Percentiles rank a stretch among this genome's conserved stretches.
phyloP scores from a whole-genome alignment of 495 filamentous ascomycete species.

The Daldinia decipiens region DNA sequence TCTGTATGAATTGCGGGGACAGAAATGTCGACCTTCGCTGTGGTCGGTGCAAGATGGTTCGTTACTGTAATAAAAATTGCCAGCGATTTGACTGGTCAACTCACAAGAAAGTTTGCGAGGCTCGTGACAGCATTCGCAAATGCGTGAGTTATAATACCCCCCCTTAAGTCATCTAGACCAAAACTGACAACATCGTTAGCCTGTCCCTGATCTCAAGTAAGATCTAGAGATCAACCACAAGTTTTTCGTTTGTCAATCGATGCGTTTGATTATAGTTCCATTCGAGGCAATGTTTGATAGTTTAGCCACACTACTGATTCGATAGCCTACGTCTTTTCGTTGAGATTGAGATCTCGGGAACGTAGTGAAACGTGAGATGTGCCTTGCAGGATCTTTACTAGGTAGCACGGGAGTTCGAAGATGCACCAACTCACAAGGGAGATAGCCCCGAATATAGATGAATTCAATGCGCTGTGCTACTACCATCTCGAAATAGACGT shows the following conservation, averaged over 20 bases:
- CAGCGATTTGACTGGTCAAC: slow-evolving; percentile 19
- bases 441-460: background rate
- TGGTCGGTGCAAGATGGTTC: slow-evolving; percentile 24
- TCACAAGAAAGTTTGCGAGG: slow-evolving; percentile 28
- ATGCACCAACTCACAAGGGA: background rate
- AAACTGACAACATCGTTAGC: slow-evolving; percentile 20
- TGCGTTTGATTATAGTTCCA: background rate
- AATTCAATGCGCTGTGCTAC: slow-evolving; percentile 3
- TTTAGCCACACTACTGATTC: background rate
- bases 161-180: background rate
- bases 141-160: slow-evolving; percentile 24
- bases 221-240: background rate
- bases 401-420: background rate
- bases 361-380: background rate
- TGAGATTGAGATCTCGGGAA: background rate
- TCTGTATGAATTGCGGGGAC: slow-evolving; percentile 29
- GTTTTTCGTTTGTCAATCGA: background rate
- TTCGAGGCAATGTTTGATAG: background rate
- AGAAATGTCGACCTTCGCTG: slow-evolving; percentile 11
- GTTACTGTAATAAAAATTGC: slow-evolving; percentile 30
- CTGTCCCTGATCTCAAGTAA: slow-evolving; percentile 7
- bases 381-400: background rate
- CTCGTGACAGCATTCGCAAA: slow-evolving; percentile 3
- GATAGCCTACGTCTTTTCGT: background rate
- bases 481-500: background rate